Evolutionary conservation across 2,329 filamentous ascomycete species (phyloP), one percentile per base, ranked within the genome.

Genomic region (Aspergillus sp.): DNA sequence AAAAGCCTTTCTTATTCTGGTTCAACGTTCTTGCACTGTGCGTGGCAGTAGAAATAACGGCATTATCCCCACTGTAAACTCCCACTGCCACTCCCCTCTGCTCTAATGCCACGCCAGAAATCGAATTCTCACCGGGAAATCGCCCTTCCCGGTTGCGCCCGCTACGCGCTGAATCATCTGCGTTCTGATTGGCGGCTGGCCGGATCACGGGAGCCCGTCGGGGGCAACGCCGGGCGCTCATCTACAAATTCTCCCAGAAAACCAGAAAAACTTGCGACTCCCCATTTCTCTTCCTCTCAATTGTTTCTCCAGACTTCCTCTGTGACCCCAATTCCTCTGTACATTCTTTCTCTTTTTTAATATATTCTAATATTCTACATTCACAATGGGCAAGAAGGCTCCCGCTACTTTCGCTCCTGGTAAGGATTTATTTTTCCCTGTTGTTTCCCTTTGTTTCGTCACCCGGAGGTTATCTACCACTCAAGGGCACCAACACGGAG

Each of bases 141-240:
- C 2, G 19, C 19, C 19, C 19, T 19, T 55, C 52, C 64, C 65
- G 65, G 56, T 56, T 57, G 56, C 54, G 62, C 61, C 64, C 64
- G 63, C 57, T 42, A 32, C 26, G 39, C 27, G 52, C 48, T 63
- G 56, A 65, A 67, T 64, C 61, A 65, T 57, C 58, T 29, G 4
- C 4, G 0, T 44, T n/a, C 44, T 67, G 61, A 67, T 67, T 67
- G 65, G 65, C 31, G 26, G 19, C 42, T 3, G 3, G 11, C 33
- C 42, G 43, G 55, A 62, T 66, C 62, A 65, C 64, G 62, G 62
- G 61, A 61, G 52, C 43, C 44, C 46, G 51, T 54, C 57, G 59
- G 59, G 54, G 55, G 57, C 47, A 58, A 50, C 50, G 33, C 44
- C 40, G 48, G 42, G 46, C 45, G 45, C 38, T 49, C 49, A 54